A percentile compares a stretch with the other conserved stretches of the same genome.
Conservation (phyloP, 2,329 filamentous ascomycete genomes). For the Colletotrichum sidae region DNA sequence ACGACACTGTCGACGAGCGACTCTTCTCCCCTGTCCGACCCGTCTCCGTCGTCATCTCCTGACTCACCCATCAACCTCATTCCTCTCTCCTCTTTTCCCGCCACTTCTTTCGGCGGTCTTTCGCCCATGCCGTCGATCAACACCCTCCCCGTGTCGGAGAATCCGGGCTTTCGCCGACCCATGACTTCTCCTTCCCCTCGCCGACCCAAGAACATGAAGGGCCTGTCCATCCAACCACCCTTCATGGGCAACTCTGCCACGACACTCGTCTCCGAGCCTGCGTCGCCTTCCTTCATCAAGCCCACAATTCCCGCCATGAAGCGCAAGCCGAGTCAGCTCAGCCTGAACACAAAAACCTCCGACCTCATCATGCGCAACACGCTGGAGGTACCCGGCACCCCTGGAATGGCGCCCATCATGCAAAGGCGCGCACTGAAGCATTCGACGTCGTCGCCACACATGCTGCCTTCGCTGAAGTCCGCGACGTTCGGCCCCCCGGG, state of each 20-base stretch:
- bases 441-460: constrained; percentile 75
- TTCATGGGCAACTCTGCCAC: constrained; percentile 58
- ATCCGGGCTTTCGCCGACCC: constrained; percentile 59
- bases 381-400: constrained; percentile 67
- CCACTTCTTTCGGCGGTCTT: constrained; percentile 65
- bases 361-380: constrained; percentile 63
- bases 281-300: constrained; percentile 83
- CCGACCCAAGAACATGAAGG: constrained; percentile 85
- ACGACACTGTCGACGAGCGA: constrained; percentile 94
- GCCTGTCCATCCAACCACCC: constrained; percentile 80
- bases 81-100: constrained; percentile 76
- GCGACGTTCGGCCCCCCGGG: constrained; percentile 70
- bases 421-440: constrained; percentile 74
- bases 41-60: constrained; percentile 90
- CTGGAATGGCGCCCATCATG: constrained; percentile 67
- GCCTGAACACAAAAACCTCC: constrained; percentile 77
- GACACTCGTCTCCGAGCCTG: constrained; percentile 70
- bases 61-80: constrained; percentile 86
- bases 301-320: constrained; percentile 77
- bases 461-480: constrained; percentile 69
- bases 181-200: constrained; percentile 78
- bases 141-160: constrained; percentile 58
- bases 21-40: constrained; percentile 89
- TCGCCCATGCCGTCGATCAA: constrained; percentile 53
- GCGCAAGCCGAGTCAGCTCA: constrained; percentile 82